phyloP scores from a whole-genome alignment of 768 basidiomycete genomes.

The Amanita rubescens region DNA sequence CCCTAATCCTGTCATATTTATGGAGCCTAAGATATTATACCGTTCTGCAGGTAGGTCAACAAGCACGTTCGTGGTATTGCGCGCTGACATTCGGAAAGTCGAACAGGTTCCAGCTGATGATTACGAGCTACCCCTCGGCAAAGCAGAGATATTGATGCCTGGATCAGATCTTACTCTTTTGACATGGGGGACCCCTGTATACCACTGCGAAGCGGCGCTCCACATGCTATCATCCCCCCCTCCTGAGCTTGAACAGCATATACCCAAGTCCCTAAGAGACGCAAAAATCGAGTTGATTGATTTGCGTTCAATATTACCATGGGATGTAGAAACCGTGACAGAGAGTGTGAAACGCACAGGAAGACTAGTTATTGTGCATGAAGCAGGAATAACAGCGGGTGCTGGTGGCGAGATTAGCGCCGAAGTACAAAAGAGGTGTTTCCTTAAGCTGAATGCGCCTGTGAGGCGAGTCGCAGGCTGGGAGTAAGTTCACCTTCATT shows the following conservation, averaged over 20 bases:
- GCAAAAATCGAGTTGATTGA: slow-evolving; percentile 88
- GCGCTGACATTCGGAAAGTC: slow-evolving; percentile 32
- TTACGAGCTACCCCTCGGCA: slow-evolving; percentile 74
- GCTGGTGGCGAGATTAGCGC: slow-evolving; percentile 91
- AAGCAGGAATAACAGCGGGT: slow-evolving; percentile 82
- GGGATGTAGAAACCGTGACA: slow-evolving; percentile 75
- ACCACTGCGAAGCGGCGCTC: slow-evolving; percentile 81
- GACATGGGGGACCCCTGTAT: slow-evolving; percentile 91
- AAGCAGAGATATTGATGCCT: slow-evolving; percentile 65
- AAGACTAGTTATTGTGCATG: slow-evolving; percentile 83
- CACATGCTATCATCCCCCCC: slow-evolving; percentile 66
- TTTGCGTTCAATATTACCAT: slow-evolving; percentile 81
- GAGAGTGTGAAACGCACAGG: slow-evolving; percentile 85
- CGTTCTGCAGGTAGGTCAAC: slow-evolving; percentile 62
- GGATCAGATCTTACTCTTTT: slow-evolving; percentile 87
- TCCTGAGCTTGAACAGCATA: slow-evolving; percentile 47
- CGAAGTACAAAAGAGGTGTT: slow-evolving; percentile 82
- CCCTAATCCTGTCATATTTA: slow-evolving; percentile 89
- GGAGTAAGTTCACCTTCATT: slow-evolving; percentile 63
- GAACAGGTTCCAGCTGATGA: slow-evolving; percentile 93
- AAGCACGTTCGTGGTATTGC: background rate
- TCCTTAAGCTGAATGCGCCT: slow-evolving; percentile 82
- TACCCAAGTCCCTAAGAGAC: slow-evolving; percentile 57
- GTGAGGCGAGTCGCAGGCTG: slow-evolving; percentile 84
- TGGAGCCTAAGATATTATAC: slow-evolving; percentile 93